Conservation (phyloP, 768 basidiomycete species). For the Tubosaeta sp. region DNA sequence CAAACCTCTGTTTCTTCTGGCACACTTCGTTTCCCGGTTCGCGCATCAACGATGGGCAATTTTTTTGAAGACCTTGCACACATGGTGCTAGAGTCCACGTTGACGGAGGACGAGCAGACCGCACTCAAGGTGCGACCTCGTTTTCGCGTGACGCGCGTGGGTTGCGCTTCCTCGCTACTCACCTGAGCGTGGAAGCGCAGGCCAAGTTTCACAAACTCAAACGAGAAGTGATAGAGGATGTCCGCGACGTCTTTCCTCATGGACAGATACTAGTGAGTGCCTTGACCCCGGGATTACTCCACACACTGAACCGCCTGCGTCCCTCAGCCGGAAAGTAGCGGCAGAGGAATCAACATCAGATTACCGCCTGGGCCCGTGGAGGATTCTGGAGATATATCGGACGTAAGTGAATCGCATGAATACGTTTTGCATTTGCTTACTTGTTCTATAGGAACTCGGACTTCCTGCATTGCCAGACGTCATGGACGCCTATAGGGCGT, state of each 20-base stretch:
- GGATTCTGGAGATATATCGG: neutral
- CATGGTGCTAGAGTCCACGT: conserved; percentile 14
- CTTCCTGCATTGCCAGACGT: conserved; percentile 19
- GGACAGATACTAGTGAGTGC: conserved; percentile 26
- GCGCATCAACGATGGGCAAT: conserved; percentile 19
- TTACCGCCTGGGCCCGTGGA: conserved; percentile 15
- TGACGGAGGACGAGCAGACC: conserved; percentile 22
- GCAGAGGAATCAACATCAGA: conserved; percentile 19
- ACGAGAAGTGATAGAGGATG: conserved; percentile 26
- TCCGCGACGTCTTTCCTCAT: conserved; percentile 25
- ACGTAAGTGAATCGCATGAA: conserved; percentile 5
- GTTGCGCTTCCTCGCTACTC: neutral
- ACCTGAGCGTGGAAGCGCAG: conserved; percentile 1
- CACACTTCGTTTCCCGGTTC: neutral
- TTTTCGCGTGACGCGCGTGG: neutral
- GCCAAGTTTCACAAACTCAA: conserved; percentile 29
- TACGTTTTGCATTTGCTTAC: neutral
- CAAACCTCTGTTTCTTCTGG: no score
- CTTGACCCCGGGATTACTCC: neutral
- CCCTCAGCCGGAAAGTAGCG: conserved; percentile 26
- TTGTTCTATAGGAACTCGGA: conserved; percentile 10
- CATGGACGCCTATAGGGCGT: conserved; percentile 17
- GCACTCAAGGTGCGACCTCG: conserved; percentile 19
- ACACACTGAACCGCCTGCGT: no score
- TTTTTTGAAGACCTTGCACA: conserved; percentile 29